Percentiles rank a stretch among this genome's conserved stretches.
phyloP scores from a whole-genome alignment of 2,329 filamentous ascomycete species.

The Trichoderma cornu-damae region DNA sequence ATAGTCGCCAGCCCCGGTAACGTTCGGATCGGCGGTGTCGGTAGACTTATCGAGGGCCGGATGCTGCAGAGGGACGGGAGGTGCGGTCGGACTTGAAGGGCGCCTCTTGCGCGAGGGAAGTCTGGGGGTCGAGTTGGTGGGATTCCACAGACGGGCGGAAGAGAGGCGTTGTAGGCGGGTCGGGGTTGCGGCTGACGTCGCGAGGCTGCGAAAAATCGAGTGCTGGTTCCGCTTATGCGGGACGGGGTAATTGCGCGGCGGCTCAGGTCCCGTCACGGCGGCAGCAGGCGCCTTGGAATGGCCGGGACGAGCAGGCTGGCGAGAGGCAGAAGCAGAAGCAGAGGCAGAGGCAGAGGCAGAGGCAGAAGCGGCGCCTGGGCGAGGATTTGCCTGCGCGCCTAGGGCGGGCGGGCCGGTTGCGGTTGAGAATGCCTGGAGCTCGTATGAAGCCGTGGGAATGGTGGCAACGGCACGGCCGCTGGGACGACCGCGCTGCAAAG shows the following conservation, averaged over 20 bases:
- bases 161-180: conserved; percentile 32
- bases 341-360: conserved; percentile 17
- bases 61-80: conserved; percentile 46
- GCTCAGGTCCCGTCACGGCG: neutral
- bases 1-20: conserved; percentile 42
- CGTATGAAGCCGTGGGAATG: conserved; percentile 47
- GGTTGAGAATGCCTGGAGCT: conserved; percentile 29
- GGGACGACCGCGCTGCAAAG: conserved; percentile 40
- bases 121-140: conserved; percentile 54
- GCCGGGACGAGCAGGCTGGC: conserved; percentile 31
- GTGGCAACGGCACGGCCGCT: conserved; percentile 40
- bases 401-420: conserved; percentile 27
- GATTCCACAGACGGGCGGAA: conserved; percentile 55
- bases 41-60: conserved; percentile 38
- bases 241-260: conserved; percentile 4
- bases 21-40: conserved; percentile 35
- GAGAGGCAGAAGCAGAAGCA: conserved; percentile 20
- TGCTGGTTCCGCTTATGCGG: conserved; percentile 9
- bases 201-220: conserved; percentile 42
- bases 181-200: conserved; percentile 23
- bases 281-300: neutral
- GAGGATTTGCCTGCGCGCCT: conserved; percentile 28
- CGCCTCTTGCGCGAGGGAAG: conserved; percentile 38
- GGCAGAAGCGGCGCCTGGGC: conserved; percentile 25
- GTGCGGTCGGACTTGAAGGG: conserved; percentile 50